Conservation (phyloP, 2,329 filamentous ascomycete species). For the Neofusicoccum kwambonambiense region DNA sequence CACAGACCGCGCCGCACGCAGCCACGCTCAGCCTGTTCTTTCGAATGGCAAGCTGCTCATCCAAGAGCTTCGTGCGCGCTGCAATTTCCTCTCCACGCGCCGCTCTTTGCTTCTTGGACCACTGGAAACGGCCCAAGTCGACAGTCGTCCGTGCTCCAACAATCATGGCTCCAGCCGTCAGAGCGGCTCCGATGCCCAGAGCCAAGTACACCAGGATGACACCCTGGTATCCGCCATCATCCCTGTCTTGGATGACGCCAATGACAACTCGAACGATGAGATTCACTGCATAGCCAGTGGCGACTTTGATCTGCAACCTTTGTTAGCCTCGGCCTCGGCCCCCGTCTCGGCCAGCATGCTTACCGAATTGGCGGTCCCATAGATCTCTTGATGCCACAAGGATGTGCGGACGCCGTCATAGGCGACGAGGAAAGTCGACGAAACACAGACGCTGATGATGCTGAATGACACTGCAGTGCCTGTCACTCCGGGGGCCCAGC, state of each 20-base stretch:
- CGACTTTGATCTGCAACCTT: conserved; percentile 50
- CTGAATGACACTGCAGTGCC: conserved; percentile 61
- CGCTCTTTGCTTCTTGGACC: not conserved
- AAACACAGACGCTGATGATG: conserved; percentile 56
- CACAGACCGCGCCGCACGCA: not conserved
- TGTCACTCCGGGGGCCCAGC: conserved; percentile 48
- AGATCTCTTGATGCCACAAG: conserved; percentile 60
- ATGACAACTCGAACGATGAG: conserved; percentile 59
- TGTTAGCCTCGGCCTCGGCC: not conserved
- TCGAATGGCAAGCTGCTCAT: not conserved
- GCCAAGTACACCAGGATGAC: conserved; percentile 58
- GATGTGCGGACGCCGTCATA: conserved; percentile 61
- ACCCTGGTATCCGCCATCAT: conserved; percentile 55
- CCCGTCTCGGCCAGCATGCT: not conserved
- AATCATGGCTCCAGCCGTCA: not conserved
- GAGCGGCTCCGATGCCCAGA: conserved; percentile 28
- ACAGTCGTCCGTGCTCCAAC: not conserved
- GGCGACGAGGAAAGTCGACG: conserved; percentile 57
- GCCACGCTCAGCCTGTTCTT: not conserved
- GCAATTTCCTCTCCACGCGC: not conserved
- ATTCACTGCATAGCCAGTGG: conserved; percentile 63
- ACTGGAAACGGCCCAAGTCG: not conserved
- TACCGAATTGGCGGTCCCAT: conserved; percentile 58
- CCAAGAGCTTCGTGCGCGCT: not conserved
- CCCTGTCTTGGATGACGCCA: conserved; percentile 58